Evolutionary conservation across 2,329 filamentous ascomycete species (phyloP), one percentile per base, ranked within the genome.

Genomic region (Sarocladium kiliense): DNA sequence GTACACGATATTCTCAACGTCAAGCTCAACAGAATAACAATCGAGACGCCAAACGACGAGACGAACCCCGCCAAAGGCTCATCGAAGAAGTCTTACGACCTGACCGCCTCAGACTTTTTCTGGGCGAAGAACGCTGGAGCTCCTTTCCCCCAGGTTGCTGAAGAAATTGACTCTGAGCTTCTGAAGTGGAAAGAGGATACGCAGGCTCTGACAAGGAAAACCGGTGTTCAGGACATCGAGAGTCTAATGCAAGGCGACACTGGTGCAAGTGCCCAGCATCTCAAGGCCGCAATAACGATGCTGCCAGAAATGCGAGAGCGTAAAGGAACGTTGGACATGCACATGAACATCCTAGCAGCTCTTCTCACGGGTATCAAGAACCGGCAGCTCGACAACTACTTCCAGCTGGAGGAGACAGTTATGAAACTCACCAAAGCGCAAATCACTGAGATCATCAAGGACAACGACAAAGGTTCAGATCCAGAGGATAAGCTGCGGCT

Each of bases 111-210:
- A 60, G 94, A 99, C 71, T 97, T 95, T 71, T 99, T 99, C 75
- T 99, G 94, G 94, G 82, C 86, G 58, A 91, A 91, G 68, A 97
- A 99, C 68, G 90, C 94, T 1, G 84, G 88, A 7, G 79, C 90
- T 19, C 93, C 94, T 1, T 97, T 99, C 64, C 94, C 93, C 1
- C 91, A 97, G 64, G 94, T 97, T 2, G 94, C 94, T 1, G 94
- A 97, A 70, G 91, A 97, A 62, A 97, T 97, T 58, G 93, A 97
- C 67, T 85, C 88, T 10, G 93, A 99, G 68, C 80, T 97, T 66
- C 93, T 89, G 54, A 87, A 90, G 60, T 99, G 97, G 73, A 96
- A 96, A 71, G 91, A 97, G 60, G 94, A 99, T 65, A 92, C 93
- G 2, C 89, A 87, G 54, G 91, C 96, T 19, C 88, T 99, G 56